Percentiles rank a stretch among this genome's conserved stretches.
phyloP scores from a whole-genome alignment of 2,329 filamentous ascomycete genomes.

The Cladophialophora yegresii region DNA sequence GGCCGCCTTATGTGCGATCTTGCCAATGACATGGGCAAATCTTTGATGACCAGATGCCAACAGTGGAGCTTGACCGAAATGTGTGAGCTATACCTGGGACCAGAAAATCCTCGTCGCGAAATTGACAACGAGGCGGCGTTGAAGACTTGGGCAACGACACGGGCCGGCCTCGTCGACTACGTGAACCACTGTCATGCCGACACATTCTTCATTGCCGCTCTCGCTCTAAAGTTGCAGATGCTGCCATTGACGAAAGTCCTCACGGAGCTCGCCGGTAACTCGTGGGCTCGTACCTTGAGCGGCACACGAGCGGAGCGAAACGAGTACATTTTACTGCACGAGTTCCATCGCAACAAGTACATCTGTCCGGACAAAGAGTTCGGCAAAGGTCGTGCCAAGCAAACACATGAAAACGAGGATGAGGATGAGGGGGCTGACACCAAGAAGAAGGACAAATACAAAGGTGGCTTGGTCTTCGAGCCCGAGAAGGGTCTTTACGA shows the following conservation, averaged over 20 bases:
- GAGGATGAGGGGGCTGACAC: constrained; percentile 67
- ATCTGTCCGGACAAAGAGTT: constrained; percentile 95
- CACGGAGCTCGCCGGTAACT: constrained; percentile 95
- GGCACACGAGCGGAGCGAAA: constrained; percentile 96
- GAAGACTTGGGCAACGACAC: constrained; percentile 80
- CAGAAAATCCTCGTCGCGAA: constrained; percentile 72
- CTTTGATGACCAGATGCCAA: constrained; percentile 93
- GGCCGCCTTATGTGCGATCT: constrained; percentile 91
- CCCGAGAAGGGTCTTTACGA: constrained; percentile 97
- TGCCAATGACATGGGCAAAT: constrained; percentile 95
- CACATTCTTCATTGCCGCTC: constrained; percentile 90
- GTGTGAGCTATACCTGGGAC: constrained; percentile 83
- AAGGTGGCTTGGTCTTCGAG: constrained; percentile 97
- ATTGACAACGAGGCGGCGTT: constrained; percentile 85
- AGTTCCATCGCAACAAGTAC: constrained; percentile 95
- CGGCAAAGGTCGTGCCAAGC: constrained; percentile 72
- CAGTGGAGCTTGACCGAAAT: constrained; percentile 98
- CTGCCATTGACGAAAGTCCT: constrained; percentile 90
- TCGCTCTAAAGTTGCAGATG: constrained; percentile 87
- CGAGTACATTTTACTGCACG: constrained; percentile 97
- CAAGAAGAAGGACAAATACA: constrained; percentile 99
- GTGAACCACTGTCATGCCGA: constrained; percentile 92
- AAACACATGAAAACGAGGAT: constrained; percentile 69
- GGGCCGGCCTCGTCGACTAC: constrained; percentile 87
- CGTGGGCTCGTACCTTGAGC: constrained; percentile 93